phyloP scores from a whole-genome alignment of 2,329 filamentous ascomycete species.

The Diaporthe destruens region DNA sequence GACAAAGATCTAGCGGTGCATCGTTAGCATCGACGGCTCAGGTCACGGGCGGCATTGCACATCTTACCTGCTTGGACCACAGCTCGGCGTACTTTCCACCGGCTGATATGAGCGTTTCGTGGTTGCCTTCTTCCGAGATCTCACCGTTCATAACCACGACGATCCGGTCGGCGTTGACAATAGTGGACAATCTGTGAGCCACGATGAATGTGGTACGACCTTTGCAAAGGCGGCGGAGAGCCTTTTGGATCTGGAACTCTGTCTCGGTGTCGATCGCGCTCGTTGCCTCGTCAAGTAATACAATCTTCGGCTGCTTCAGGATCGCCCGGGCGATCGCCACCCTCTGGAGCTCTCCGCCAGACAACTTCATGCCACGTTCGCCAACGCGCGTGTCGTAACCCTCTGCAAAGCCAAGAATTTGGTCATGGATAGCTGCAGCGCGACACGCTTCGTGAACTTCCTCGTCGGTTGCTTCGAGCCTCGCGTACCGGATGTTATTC shows the following conservation, averaged over 20 bases:
- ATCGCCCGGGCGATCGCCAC: slow-evolving; percentile 79
- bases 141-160: slow-evolving; percentile 73
- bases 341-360: slow-evolving; percentile 75
- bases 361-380: slow-evolving; percentile 69
- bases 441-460: slow-evolving; percentile 67
- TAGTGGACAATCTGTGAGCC: slow-evolving; percentile 78
- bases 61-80: slow-evolving; percentile 70
- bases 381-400: slow-evolving; percentile 65
- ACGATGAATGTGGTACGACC: slow-evolving; percentile 76
- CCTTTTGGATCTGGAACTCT: slow-evolving; percentile 75
- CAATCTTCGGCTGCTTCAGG: slow-evolving; percentile 79
- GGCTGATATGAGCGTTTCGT: slow-evolving; percentile 68
- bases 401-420: slow-evolving; percentile 66
- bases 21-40: neutral
- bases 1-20: slow-evolving; percentile 55
- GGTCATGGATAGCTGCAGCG: slow-evolving; percentile 70
- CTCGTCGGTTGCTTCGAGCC: slow-evolving; percentile 65
- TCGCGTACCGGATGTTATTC: slow-evolving; percentile 71
- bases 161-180: slow-evolving; percentile 77
- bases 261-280: slow-evolving; percentile 81
- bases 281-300: slow-evolving; percentile 84
- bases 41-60: neutral
- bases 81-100: slow-evolving; percentile 73
- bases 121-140: slow-evolving; percentile 73
- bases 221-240: slow-evolving; percentile 68